Percentiles rank a stretch among this genome's conserved stretches.
These are phyloP conservation scores for Penicillium cosmopolitanum DNA, from an alignment of 495 filamentous ascomycete species.

Conservation along the genomic window DNA sequence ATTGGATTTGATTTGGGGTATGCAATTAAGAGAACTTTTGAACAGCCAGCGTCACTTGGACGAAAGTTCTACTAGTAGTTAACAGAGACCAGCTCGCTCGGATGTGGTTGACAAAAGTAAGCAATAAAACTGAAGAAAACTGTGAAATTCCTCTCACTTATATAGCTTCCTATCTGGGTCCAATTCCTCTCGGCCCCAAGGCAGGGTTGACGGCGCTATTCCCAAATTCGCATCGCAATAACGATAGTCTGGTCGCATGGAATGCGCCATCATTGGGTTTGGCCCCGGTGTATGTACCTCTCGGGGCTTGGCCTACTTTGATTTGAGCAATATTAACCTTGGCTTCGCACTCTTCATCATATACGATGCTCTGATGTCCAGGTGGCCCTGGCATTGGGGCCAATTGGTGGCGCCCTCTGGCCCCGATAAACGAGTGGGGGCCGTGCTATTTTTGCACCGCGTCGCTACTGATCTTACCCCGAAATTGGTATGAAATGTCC, in stretches of 20 bases:
- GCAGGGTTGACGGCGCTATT: neutral
- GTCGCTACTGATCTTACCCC: neutral
- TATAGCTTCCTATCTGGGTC: neutral
- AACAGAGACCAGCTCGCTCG: conserved; percentile 1
- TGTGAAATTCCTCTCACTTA: neutral
- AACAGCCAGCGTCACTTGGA: neutral
- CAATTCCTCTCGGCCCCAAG: neutral
- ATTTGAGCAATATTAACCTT: neutral
- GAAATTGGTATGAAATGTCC: neutral
- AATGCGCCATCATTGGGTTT: neutral
- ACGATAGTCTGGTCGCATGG: neutral
- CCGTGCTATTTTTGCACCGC: neutral
- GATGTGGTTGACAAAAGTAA: neutral
- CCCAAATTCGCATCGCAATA: neutral
- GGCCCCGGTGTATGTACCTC: neutral
- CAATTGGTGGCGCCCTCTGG: neutral
- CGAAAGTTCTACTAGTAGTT: neutral
- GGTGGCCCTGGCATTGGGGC: neutral
- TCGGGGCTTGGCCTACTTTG: neutral
- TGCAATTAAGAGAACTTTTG: neutral
- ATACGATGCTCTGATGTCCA: neutral
- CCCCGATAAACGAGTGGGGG: neutral
- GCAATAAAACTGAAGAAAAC: neutral
- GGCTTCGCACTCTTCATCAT: neutral
- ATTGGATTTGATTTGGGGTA: neutral